Conservation (phyloP, 1,139 yeast species). For the Arxiozyma telluris region DNA sequence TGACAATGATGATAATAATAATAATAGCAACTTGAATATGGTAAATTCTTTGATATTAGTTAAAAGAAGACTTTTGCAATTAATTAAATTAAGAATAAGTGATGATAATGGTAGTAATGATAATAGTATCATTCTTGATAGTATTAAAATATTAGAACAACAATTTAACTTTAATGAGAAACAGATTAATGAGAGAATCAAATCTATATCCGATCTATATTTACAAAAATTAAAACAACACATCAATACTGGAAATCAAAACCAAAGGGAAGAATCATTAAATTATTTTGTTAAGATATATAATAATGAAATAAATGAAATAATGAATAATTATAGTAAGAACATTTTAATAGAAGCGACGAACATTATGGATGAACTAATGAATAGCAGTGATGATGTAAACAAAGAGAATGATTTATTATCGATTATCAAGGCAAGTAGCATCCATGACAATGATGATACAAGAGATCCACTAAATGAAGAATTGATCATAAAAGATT, state of each 20-base stretch:
- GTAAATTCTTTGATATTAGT: conserved; percentile 39
- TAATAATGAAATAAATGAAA: not conserved
- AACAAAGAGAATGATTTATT: not conserved
- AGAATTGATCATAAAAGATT: not conserved
- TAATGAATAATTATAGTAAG: not conserved
- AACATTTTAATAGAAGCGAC: not conserved
- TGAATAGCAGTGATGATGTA: too few species aligned
- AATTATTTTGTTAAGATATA: too few species aligned
- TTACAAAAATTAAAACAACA: not conserved
- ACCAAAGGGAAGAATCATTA: not conserved
- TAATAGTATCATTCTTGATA: too few species aligned
- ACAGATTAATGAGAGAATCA: not conserved
- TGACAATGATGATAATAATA: not conserved
- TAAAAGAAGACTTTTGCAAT: conserved; percentile 45
- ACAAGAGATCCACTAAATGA: not conserved
- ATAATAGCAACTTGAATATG: conserved; percentile 30
- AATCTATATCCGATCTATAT: not conserved
- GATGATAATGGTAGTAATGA: conserved; percentile 8
- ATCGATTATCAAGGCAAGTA: not conserved
- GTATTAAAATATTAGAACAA: not conserved
- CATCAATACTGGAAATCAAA: too few species aligned
- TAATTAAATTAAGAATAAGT: conserved; percentile 36
- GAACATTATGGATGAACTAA: not conserved
- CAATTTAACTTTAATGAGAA: not conserved
- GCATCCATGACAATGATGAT: not conserved